Conservation (phyloP, 805 yeast species). For the Groenewaldozyma salmanticensis region DNA sequence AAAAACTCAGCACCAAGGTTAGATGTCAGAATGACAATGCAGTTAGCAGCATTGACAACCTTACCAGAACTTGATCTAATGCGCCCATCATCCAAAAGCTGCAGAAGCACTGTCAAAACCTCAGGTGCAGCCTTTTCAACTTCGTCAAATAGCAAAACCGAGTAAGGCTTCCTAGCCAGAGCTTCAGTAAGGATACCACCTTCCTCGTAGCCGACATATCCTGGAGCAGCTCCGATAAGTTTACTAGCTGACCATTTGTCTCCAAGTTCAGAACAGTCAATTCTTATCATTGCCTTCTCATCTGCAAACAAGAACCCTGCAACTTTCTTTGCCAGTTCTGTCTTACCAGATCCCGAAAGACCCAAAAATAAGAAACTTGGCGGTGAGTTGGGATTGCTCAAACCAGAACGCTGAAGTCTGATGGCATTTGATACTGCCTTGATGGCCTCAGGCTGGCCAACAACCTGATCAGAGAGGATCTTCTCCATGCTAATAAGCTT, state of each 20-base stretch:
- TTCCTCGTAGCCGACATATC: conserved; percentile 93
- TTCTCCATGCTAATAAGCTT: conserved; percentile 93
- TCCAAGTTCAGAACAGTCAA: conserved; percentile 92
- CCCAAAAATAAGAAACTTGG: conserved; percentile 93
- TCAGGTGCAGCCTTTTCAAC: conserved; percentile 99
- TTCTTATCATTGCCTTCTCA: conserved; percentile 93
- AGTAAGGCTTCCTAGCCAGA: conserved; percentile 81
- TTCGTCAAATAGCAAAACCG: conserved; percentile 94
- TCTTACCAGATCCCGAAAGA: conserved; percentile 95
- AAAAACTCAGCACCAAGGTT: conserved; percentile 92
- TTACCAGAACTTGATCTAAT: conserved; percentile 92
- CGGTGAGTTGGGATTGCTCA: conserved; percentile 94
- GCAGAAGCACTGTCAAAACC: conserved; percentile 83
- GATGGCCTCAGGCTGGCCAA: conserved; percentile 93
- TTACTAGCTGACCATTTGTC: conserved; percentile 96
- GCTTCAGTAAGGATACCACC: conserved; percentile 96
- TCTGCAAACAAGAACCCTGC: conserved; percentile 95
- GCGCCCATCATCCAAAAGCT: conserved; percentile 93
- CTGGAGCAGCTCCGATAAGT: conserved; percentile 94
- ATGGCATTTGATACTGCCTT: conserved; percentile 94
- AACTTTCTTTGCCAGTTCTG: conserved; percentile 92
- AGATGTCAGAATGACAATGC: conserved; percentile 92
- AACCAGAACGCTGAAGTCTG: conserved; percentile 85
- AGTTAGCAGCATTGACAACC: conserved; percentile 83
- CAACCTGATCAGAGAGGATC: conserved; percentile 71